phyloP scores from a whole-genome alignment of 2,329 filamentous ascomycete species.

The Dothideomycetes sp. region DNA sequence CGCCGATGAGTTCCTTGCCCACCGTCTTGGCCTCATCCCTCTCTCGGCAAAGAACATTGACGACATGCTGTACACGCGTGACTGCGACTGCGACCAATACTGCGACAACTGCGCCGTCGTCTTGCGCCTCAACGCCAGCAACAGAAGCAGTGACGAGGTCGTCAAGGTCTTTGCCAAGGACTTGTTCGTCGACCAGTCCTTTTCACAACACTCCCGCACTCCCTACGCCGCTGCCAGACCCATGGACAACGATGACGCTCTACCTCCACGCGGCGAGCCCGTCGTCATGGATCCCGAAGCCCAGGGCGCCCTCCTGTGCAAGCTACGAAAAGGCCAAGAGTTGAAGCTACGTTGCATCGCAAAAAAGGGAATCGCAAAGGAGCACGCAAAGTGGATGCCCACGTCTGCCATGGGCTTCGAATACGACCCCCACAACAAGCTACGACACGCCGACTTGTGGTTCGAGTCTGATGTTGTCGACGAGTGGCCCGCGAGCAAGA shows the following conservation, averaged over 20 bases:
- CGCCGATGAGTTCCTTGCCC: slow-evolving; percentile 89
- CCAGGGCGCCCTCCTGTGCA: slow-evolving; percentile 76
- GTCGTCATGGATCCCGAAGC: slow-evolving; percentile 75
- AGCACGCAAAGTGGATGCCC: slow-evolving; percentile 96
- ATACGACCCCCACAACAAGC: slow-evolving; percentile 95
- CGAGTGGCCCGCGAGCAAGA: slow-evolving; percentile 66
- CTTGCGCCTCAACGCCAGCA: slow-evolving; percentile 62
- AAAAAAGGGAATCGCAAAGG: slow-evolving; percentile 97
- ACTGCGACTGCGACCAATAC: slow-evolving; percentile 93
- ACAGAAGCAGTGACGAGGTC: slow-evolving; percentile 66
- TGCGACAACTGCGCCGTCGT: slow-evolving; percentile 86
- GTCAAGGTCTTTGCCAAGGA: slow-evolving; percentile 94
- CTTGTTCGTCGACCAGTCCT: slow-evolving; percentile 47
- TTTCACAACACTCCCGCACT: slow-evolving; percentile 1
- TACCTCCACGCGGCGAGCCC: slow-evolving; percentile 48
- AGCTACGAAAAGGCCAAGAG: slow-evolving; percentile 82
- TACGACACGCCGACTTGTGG: slow-evolving; percentile 88
- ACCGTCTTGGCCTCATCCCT: slow-evolving; percentile 82
- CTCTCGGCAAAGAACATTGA: slow-evolving; percentile 76
- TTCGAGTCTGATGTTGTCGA: slow-evolving; percentile 72
- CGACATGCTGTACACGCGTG: slow-evolving; percentile 72
- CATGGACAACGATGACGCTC: not conserved
- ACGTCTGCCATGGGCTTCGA: slow-evolving; percentile 90
- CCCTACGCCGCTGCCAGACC: slow-evolving; percentile 1
- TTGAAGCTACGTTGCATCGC: slow-evolving; percentile 83